These are phyloP conservation scores for Candida qinlingensis DNA, from an alignment of 805 yeast species.

Conservation along the genomic window DNA sequence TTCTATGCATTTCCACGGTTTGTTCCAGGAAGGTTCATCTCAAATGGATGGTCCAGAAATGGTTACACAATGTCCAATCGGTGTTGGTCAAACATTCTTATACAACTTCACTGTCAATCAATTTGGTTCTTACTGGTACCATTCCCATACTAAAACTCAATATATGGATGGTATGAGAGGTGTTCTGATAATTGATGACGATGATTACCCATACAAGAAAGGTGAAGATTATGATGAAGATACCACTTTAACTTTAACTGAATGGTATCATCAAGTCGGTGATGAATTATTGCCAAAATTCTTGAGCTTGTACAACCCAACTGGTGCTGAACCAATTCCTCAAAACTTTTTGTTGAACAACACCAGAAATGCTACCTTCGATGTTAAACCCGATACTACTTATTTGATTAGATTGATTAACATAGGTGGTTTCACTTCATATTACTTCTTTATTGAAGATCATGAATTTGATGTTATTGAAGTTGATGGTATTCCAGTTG, in stretches of 20 bases:
- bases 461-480: conserved; percentile 84
- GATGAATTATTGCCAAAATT: conserved; percentile 48
- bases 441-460: conserved; percentile 82
- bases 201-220: conserved; percentile 48
- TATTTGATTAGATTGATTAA: conserved; percentile 78
- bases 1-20: conserved; percentile 49
- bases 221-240: conserved; percentile 71
- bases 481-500: conserved; percentile 84
- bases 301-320: conserved; percentile 76
- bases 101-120: conserved; percentile 40
- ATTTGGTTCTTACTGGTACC: conserved; percentile 53
- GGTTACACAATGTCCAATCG: conserved; percentile 44
- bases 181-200: conserved; percentile 54
- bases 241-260: conserved; percentile 59
- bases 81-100: conserved; percentile 34
- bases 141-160: conserved; percentile 44
- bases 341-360: conserved; percentile 74
- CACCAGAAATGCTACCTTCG: conserved; percentile 70
- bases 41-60: conserved; percentile 47
- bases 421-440: conserved; percentile 89
- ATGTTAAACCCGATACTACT: conserved; percentile 79
- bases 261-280: conserved; percentile 77
- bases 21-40: conserved; percentile 41
- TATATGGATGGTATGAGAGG: conserved; percentile 46
- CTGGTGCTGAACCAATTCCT: conserved; percentile 98